phyloP scores from a whole-genome alignment of 148 eudicot genomes.

The Selenicereus undatus region DNA sequence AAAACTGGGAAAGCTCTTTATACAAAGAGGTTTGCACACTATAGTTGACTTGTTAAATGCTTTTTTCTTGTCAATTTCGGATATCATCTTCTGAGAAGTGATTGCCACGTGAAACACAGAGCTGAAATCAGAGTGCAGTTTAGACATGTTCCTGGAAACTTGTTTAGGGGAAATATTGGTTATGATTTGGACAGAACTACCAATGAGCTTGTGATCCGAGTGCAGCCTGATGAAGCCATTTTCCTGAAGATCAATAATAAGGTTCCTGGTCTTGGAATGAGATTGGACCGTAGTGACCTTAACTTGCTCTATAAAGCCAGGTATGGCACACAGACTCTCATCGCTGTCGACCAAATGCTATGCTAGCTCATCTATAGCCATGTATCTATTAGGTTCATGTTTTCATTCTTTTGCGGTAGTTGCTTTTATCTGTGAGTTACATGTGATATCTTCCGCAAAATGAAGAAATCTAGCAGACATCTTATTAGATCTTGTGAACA shows the following conservation, averaged over 20 bases:
- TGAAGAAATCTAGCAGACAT: no score
- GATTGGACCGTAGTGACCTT: constrained; percentile 74
- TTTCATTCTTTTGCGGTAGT: not conserved
- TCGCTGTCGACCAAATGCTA: not conserved
- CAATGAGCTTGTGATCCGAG: constrained; percentile 84
- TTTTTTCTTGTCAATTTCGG: not conserved
- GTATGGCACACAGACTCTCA: constrained; percentile 19
- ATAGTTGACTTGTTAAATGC: not conserved
- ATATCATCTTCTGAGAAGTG: not conserved
- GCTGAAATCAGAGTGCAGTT: constrained; percentile 86
- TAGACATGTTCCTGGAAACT: constrained; percentile 85
- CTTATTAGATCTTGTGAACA: no score
- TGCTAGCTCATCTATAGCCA: not conserved
- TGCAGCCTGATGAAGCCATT: constrained; percentile 83
- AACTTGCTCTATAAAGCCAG: constrained; percentile 69
- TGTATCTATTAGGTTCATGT: not conserved
- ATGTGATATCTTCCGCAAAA: no score
- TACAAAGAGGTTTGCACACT: constrained; percentile 39
- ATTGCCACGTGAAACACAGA: constrained; percentile 41
- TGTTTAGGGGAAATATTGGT: constrained; percentile 55
- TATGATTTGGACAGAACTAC: constrained; percentile 61
- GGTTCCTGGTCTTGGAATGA: constrained; percentile 90
- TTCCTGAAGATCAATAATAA: constrained; percentile 79
- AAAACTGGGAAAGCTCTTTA: constrained; percentile 86
- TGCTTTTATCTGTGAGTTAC: no score